Base-by-base conservation (phyloP, 495 filamentous ascomycete species). In the Penicillium pulvis region DNA sequence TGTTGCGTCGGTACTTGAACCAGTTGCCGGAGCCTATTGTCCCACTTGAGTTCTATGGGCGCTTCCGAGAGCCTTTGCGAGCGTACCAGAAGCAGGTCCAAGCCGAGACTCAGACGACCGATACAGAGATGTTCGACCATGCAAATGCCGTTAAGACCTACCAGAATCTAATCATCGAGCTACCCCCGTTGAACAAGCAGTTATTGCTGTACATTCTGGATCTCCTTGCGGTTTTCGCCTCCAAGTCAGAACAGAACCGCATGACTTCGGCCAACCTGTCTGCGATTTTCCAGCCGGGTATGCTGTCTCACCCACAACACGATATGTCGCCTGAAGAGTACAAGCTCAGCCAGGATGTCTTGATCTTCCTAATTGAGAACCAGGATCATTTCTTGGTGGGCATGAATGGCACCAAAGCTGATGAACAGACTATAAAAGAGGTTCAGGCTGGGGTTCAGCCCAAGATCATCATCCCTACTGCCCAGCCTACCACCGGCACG, bases 311-410 rank as follows among this genome's bases (percentile, higher is more conserved):
- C 72, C 94, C 94, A 4, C 79, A 83, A 33, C 94, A 99, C 71
- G 92, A 97, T 62, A 97, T 99, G 92, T 84, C 89, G 8, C 94
- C 94, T 7, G 82, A 87, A 19, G 93, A 97, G 62, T 99, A 99
- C 67, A 88, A 91, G 36, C 76, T 98, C 23, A 98, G 94, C 62
- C 94, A 99, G 75, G 92, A 95, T 66, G 94, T 99, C 41, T 83
- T 99, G 67, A 96, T 98, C 26, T 99, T 98, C 70, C 76, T 99
- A 60, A 99, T 99, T 59, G 92, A 97, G 69, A 96, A 99, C 64
- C 93, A 97, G 68, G 85, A 93, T 62, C 87, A 91, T 67, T 93
- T 93, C 75, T 75, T 93, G 59, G 93, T 97, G 51, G 92, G 92
- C 16, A 97, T 97, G 92, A 88, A 90, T 69, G 92, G 92, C 19